Evolutionary conservation across 108 stramenopile species (phyloP).

Genomic region (Pseudonitzschia multistriata): DNA sequence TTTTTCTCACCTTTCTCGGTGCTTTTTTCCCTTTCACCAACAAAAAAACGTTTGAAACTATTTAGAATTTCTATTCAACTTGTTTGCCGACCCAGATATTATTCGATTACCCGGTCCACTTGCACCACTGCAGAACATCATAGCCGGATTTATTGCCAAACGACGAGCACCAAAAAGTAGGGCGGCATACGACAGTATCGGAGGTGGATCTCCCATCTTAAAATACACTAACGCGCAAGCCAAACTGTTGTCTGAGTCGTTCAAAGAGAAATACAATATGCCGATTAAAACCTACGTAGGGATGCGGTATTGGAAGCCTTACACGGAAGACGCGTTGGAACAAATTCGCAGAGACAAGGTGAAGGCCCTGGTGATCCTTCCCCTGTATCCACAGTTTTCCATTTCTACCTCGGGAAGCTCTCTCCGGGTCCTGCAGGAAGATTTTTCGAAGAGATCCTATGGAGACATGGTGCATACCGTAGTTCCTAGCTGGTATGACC

Average conservation of each 20-base stretch:
- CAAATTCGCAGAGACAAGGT: slow-evolving; percentile 78
- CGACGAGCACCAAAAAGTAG: slow-evolving; percentile 91
- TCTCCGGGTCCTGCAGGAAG: slow-evolving; percentile 90
- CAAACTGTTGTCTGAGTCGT: slow-evolving; percentile 51
- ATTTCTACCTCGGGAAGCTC: slow-evolving; percentile 94
- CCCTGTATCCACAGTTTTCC: slow-evolving; percentile 97
- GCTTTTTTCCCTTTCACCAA: not conserved
- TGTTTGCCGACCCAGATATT: slow-evolving; percentile 98
- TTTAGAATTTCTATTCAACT: slow-evolving; percentile 89
- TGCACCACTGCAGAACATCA: slow-evolving; percentile 72
- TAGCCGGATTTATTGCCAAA: slow-evolving; percentile 86
- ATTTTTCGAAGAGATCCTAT: slow-evolving; percentile 74
- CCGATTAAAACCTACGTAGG: slow-evolving; percentile 92
- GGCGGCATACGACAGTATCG: slow-evolving; percentile 93
- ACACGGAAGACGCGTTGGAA: slow-evolving; percentile 91
- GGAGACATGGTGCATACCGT: slow-evolving; percentile 92
- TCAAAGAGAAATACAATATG: slow-evolving; percentile 57
- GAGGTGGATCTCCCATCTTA: slow-evolving; percentile 95
- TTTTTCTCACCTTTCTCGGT: not conserved
- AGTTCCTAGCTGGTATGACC: slow-evolving; percentile 91
- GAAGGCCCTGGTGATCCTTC: slow-evolving; percentile 88
- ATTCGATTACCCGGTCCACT: slow-evolving; percentile 88
- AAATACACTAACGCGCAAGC: slow-evolving; percentile 91
- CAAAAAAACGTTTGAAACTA: not conserved
- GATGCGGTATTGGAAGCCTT: slow-evolving; percentile 99